Conservation (phyloP, 257 asterid species). For the Linaria vulgaris region DNA sequence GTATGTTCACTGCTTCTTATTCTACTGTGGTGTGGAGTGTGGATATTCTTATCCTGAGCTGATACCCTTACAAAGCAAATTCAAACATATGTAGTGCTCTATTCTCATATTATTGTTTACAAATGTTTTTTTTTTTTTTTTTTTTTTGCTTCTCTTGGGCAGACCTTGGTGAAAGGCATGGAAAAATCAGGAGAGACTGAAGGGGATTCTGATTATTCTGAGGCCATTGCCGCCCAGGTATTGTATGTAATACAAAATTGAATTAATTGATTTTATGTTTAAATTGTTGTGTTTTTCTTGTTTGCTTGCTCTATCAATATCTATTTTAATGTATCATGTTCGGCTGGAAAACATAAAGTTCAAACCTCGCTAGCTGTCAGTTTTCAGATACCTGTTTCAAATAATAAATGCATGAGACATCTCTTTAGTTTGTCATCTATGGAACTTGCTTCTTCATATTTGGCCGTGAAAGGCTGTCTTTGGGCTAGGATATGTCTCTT, state of each 20-base stretch:
- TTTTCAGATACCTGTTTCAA: slow-evolving; percentile 1
- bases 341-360: slow-evolving; percentile 8
- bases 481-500: neutral
- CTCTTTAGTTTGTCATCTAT: neutral
- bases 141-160: slow-evolving; percentile 16
- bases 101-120: neutral
- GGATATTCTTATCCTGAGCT: too few species aligned
- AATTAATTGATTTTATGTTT: neutral
- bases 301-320: neutral
- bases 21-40: too few species aligned
- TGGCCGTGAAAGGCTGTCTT: neutral
- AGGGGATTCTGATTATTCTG: slow-evolving; percentile 24
- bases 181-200: slow-evolving; percentile 55
- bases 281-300: slow-evolving; percentile 4
- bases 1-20: too few species aligned
- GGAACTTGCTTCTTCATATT: neutral
- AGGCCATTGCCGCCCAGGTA: slow-evolving; percentile 66
- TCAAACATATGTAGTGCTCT: neutral
- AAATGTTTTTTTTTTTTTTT: too few species aligned
- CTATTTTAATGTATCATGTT: neutral
- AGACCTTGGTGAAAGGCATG: slow-evolving; percentile 56
- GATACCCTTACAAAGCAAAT: neutral
- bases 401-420: neutral
- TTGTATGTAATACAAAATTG: neutral
- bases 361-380: neutral